Evolutionary conservation across 805 yeast genomes (phyloP), one percentile per base, ranked within the genome.

Genomic region (Myxozyma nipponensis): DNA sequence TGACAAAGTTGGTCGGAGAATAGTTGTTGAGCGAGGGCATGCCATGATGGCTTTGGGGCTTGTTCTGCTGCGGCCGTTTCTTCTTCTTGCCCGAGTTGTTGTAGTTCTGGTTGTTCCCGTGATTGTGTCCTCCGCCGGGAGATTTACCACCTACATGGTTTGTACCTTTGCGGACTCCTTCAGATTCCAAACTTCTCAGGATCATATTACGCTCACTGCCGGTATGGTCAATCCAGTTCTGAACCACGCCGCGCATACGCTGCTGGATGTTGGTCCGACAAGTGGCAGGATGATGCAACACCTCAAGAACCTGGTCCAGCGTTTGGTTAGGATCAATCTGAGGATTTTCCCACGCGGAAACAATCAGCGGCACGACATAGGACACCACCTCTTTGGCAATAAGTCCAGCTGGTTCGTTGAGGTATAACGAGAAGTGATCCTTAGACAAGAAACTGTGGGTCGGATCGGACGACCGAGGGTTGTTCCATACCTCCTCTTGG

Each of bases 381-480:
- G 45, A 15, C 17, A 58, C 42, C 9, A 59, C 57, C 4, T 39
- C 51, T 28, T 46, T 44, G 25, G 62, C 62, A 4, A 58, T 50
- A 22, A 34, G 32, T 7, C 62, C 62, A 21, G 62, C 62, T 24
- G 59, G 59, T 37, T 56, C 61, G 42, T 58, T 58, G 4, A 58
- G 47, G 17, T 55, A 58, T 15, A 57, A 22, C 6, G 62, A 58
- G 34, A 58, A 58, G 37, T 58, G 62, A 39, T 58, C 62, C 49
- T 58, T 58, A 26, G 62, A 58, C 17, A 58, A 49, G 43, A 51
- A 57, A n/a, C 56, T 46, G 40, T 58, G 62, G 9, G 62, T 58
- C 13, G 62, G 62, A 19, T 58, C 46, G 22, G 39, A n/a, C n/a
- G 49, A 46, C 15, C 37, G 43, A 17, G 63, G 54, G 44, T 56